phyloP scores from a whole-genome alignment of 2,329 filamentous ascomycete species.

The Penicillium janthinellum region DNA sequence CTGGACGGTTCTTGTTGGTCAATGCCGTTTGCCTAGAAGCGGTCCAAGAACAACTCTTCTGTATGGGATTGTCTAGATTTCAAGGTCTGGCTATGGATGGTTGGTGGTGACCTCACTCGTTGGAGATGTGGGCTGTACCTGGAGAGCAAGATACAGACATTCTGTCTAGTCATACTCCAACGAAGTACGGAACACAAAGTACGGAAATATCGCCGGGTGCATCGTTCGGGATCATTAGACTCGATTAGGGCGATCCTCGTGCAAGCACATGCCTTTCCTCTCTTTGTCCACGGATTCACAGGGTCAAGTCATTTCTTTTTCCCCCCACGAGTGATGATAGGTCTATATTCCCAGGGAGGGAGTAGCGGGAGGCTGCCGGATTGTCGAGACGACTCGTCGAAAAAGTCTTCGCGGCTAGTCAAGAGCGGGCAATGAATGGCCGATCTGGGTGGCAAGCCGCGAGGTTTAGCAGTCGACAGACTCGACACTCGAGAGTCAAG shows the following conservation, averaged over 20 bases:
- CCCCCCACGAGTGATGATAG: not conserved
- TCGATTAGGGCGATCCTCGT: not conserved
- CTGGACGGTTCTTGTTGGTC: conserved; percentile 5
- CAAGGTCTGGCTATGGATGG: not conserved
- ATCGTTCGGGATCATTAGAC: conserved; percentile 4
- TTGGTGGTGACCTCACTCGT: not conserved
- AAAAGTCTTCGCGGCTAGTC: not conserved
- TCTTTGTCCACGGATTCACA: not conserved
- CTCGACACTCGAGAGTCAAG: no score
- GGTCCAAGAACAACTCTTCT: not conserved
- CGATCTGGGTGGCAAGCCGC: conserved; percentile 18
- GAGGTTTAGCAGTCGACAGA: not conserved
- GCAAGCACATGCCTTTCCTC: not conserved
- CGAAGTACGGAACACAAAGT: not conserved
- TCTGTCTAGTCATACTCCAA: not conserved
- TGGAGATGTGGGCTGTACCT: not conserved
- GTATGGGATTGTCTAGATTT: not conserved
- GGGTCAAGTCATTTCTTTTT: not conserved
- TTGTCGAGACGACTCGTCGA: not conserved
- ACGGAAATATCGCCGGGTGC: not conserved
- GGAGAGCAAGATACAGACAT: not conserved
- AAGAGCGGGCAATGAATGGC: conserved; percentile 7
- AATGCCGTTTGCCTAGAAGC: not conserved
- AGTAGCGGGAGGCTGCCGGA: not conserved
- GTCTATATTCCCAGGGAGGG: not conserved